Evolutionary conservation across 345 rosid genomes (phyloP).

Genomic region (Heritiera littoralis): DNA sequence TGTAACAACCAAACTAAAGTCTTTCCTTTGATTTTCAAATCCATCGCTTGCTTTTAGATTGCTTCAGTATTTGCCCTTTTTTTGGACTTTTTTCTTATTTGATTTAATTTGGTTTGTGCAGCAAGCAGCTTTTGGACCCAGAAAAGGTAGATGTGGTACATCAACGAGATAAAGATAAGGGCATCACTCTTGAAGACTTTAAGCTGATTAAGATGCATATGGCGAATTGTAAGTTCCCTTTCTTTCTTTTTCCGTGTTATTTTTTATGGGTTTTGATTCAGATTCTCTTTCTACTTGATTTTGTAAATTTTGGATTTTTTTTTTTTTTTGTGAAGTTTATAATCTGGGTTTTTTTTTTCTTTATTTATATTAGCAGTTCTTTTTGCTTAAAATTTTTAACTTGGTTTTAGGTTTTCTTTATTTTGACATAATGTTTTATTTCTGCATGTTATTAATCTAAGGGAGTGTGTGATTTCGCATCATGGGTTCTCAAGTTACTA

Average conservation of each 20-base stretch:
- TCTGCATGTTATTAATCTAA: not conserved
- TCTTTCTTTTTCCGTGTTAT: not conserved
- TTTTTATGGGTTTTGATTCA: conserved; percentile 3
- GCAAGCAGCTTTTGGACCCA: conserved; percentile 86
- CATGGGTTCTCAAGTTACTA: too few relatives aligned
- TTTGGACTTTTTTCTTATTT: not conserved
- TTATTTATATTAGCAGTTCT: not conserved
- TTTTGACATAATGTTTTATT: not conserved
- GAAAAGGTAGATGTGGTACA: conserved; percentile 80
- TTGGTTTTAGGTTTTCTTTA: conserved; percentile 18
- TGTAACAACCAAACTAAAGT: conserved; percentile 38
- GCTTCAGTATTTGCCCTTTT: not conserved
- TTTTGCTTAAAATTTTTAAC: not conserved
- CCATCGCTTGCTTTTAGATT: not conserved
- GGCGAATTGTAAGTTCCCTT: conserved; percentile 58
- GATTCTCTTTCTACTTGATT: conserved; percentile 1
- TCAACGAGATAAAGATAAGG: conserved; percentile 71
- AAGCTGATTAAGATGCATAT: conserved; percentile 85
- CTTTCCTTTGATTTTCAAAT: not conserved
- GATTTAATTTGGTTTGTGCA: conserved; percentile 32
- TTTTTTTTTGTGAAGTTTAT: conserved; percentile 1
- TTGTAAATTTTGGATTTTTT: conserved; percentile 3
- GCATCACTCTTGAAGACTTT: conserved; percentile 82
- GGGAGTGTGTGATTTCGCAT: not conserved
- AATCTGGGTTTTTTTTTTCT: not conserved